phyloP scores from a whole-genome alignment of 2,329 filamentous ascomycete species.

The Penicillium olsonii region DNA sequence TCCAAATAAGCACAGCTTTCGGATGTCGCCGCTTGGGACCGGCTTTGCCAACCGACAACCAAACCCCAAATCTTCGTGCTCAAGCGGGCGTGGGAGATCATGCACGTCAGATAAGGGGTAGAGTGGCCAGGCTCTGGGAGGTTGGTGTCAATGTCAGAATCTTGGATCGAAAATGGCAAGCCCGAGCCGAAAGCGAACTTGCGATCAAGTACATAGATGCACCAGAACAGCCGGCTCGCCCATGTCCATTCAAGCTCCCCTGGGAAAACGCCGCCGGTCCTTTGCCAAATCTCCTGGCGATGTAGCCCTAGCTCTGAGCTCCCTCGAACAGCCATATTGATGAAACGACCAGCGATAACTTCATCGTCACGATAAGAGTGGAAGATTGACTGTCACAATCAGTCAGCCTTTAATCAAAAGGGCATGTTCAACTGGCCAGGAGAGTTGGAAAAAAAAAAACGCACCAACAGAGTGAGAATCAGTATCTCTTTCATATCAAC shows the following conservation, averaged over 20 bases:
- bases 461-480: constrained; percentile 34
- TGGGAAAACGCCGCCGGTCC: constrained; percentile 37
- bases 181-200: constrained; percentile 57
- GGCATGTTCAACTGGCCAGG: too few species aligned
- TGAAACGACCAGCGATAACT: constrained; percentile 52
- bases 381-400: constrained; percentile 34
- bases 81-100: constrained; percentile 51
- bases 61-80: constrained; percentile 52
- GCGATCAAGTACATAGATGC: constrained; percentile 54
- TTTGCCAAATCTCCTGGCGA: constrained; percentile 45
- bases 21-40: constrained; percentile 33
- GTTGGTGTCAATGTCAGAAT: constrained; percentile 53
- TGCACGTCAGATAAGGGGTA: constrained; percentile 48
- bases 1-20: constrained; percentile 47
- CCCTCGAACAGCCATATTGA: constrained; percentile 50
- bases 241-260: constrained; percentile 39
- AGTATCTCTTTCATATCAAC: constrained; percentile 43
- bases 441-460: too few species aligned
- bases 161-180: constrained; percentile 51
- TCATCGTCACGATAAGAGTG: constrained; percentile 52
- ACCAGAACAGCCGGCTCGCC: constrained; percentile 50
- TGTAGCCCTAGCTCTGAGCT: constrained; percentile 54
- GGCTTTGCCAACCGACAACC: constrained; percentile 41
- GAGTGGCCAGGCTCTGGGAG: constrained; percentile 46
- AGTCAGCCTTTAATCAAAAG: not conserved